Conservation (phyloP, 345 rosid species). For the Pistacia vera region DNA sequence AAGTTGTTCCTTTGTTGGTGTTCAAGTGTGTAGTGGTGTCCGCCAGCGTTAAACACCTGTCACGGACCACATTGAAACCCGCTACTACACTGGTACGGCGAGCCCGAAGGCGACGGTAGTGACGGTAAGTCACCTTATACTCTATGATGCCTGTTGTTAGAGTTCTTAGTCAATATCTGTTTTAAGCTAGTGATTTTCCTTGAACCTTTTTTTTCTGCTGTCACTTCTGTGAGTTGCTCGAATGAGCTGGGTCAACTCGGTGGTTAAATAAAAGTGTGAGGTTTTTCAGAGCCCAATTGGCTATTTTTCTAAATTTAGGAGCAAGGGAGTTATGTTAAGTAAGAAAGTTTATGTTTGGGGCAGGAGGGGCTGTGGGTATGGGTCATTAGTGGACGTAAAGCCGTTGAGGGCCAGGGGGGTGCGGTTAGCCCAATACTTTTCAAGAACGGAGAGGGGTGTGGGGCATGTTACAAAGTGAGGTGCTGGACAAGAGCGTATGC, state of each 20-base stretch:
- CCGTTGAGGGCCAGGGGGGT: constrained; percentile 82
- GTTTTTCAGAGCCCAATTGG: no score
- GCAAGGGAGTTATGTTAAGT: background rate
- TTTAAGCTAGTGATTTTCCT: background rate
- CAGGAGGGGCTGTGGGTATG: constrained; percentile 99
- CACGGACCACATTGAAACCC: constrained; percentile 54
- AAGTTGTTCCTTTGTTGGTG: constrained; percentile 19
- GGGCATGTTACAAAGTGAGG: constrained; percentile 85
- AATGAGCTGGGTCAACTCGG: background rate
- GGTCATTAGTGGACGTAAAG: constrained; percentile 81
- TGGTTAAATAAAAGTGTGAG: background rate
- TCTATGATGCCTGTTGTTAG: background rate
- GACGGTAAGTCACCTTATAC: constrained; percentile 48
- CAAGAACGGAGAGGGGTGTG: constrained; percentile 90
- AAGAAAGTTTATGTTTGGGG: background rate
- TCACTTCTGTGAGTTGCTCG: background rate
- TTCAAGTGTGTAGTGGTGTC: constrained; percentile 22
- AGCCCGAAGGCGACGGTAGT: constrained; percentile 97
- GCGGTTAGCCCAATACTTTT: constrained; percentile 89
- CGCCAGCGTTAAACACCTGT: constrained; percentile 31
- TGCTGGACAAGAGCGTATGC: constrained; percentile 79
- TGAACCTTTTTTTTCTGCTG: background rate
- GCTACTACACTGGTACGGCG: constrained; percentile 99
- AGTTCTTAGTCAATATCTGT: constrained; percentile 10
- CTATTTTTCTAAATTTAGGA: no score